These are phyloP conservation scores for Zelopaecilomyces penicillatus DNA, from an alignment of 2,329 filamentous ascomycete genomes.

Conservation along the genomic window DNA sequence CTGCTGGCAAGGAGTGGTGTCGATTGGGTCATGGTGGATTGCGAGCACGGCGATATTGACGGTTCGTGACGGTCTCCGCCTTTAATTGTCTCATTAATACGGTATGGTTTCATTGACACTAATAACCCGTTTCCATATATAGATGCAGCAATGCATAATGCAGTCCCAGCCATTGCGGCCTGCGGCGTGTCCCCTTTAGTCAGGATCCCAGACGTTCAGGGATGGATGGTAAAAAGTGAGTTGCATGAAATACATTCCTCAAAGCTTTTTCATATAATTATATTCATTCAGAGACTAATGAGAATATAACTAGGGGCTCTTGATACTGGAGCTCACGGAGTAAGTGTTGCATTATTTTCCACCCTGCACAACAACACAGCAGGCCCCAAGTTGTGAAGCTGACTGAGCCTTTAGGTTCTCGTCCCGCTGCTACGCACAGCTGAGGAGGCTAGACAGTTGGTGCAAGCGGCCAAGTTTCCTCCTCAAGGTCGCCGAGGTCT, in stretches of 20 bases:
- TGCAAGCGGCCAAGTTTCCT: conserved; percentile 42
- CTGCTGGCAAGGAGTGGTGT: conserved; percentile 52
- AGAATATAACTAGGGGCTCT: conserved; percentile 30
- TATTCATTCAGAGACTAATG: background rate
- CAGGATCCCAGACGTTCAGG: conserved; percentile 44
- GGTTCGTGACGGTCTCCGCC: conserved; percentile 20
- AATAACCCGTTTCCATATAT: background rate
- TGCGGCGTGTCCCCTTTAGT: conserved; percentile 35
- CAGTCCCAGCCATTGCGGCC: conserved; percentile 42
- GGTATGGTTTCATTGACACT: background rate
- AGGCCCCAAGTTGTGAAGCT: background rate
- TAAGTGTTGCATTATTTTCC: conserved; percentile 21
- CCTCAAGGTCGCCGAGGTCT: conserved; percentile 40
- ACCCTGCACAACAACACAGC: background rate
- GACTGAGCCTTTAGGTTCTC: conserved; percentile 26
- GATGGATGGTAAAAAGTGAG: conserved; percentile 38
- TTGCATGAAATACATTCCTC: background rate
- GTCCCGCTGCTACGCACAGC: conserved; percentile 37
- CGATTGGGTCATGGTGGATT: conserved; percentile 58
- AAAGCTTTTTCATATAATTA: background rate
- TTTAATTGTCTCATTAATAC: background rate
- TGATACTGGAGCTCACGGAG: conserved; percentile 41
- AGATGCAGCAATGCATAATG: conserved; percentile 45
- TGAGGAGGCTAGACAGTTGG: conserved; percentile 36
- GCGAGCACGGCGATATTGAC: conserved; percentile 45